phyloP scores from a whole-genome alignment of 768 basidiomycete genomes.

The Asterophora lycoperdoides region DNA sequence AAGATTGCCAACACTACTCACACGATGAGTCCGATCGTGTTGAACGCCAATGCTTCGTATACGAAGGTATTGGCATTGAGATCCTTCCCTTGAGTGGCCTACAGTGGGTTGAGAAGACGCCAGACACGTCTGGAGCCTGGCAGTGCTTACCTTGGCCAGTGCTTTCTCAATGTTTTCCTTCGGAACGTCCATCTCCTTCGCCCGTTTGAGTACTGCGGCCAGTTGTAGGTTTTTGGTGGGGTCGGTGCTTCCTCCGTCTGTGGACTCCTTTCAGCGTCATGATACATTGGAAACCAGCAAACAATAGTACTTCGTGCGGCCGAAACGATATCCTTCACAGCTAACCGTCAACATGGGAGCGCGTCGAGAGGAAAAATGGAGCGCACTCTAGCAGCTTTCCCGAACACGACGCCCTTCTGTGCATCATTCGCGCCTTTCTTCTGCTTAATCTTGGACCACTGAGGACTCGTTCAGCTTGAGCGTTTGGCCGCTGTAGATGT shows the following conservation, averaged over 20 bases:
- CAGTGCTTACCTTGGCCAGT: slow-evolving; percentile 43
- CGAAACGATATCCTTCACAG: slow-evolving; percentile 51
- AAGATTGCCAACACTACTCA: slow-evolving; percentile 35
- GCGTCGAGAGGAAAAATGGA: background rate
- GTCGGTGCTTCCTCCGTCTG: slow-evolving; percentile 55
- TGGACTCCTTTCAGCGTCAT: slow-evolving; percentile 6
- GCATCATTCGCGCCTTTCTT: slow-evolving; percentile 63
- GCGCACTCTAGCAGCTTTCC: slow-evolving; percentile 52
- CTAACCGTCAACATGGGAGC: background rate
- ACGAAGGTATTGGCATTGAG: slow-evolving; percentile 42
- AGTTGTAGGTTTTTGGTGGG: slow-evolving; percentile 52
- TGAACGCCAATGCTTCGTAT: slow-evolving; percentile 59
- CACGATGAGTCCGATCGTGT: slow-evolving; percentile 63
- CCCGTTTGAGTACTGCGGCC: slow-evolving; percentile 50
- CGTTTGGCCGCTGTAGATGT: too few species aligned
- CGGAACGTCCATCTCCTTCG: slow-evolving; percentile 56
- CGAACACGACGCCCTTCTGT: slow-evolving; percentile 54
- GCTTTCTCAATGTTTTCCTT: slow-evolving; percentile 67
- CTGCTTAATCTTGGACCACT: slow-evolving; percentile 80
- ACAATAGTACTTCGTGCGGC: slow-evolving; percentile 53
- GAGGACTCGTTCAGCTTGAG: background rate
- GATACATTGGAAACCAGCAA: background rate
- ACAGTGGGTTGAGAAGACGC: background rate
- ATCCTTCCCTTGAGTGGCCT: slow-evolving; percentile 49
- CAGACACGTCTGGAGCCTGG: background rate